Base-by-base conservation (phyloP, 2,329 filamentous ascomycete genomes). In the Trichophaea hybrida region DNA sequence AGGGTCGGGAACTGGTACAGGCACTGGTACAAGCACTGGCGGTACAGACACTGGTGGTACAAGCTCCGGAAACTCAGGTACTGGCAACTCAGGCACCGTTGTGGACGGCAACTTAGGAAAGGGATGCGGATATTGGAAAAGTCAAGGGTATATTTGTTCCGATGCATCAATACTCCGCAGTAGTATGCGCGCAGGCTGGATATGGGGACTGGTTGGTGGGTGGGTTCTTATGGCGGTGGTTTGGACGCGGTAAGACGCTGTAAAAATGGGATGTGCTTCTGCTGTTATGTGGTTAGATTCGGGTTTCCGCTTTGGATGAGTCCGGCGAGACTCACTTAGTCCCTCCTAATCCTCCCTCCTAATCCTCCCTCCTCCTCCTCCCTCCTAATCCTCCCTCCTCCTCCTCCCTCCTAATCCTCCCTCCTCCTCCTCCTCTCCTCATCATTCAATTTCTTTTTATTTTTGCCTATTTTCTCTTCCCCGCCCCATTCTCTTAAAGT, bases 61-160 rank as follows among this genome's bases (percentile, higher is more conserved):
- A 38, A 6, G 6, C 5, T 1, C 51, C 5, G 13, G 31, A 2
- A n/a, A 7, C 34, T 12, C 51, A 58, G 52, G 15, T 34, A 48
- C 33, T 37, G 52, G 37, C n/a, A 49, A 58, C 33, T 32, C 33
- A n/a, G 58, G 31, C 15, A 55, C 60, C 8, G 61, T 51, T 31
- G 56, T 53, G 15, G 46, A 53, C 50, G 55, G 55, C 44, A 51
- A 55, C 32, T 51, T 51, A 12, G 57, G 57, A 37, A 55, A 63
- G 49, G 64, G 64, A 34, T 66, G 64, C 40, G 64, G 48, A 31
- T 66, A 65, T 51, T 66, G 64, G 64, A 61, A 57, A 34, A 53
- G 50, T 24, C 64, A 66, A 38, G 64, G 64, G 17, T 66, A 66
- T 44, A 59, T 63, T 55, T 66, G 64, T 34, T 63, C 58, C 40